Conservation (phyloP, 805 yeast genomes). For the Clavispora carvajalis region DNA sequence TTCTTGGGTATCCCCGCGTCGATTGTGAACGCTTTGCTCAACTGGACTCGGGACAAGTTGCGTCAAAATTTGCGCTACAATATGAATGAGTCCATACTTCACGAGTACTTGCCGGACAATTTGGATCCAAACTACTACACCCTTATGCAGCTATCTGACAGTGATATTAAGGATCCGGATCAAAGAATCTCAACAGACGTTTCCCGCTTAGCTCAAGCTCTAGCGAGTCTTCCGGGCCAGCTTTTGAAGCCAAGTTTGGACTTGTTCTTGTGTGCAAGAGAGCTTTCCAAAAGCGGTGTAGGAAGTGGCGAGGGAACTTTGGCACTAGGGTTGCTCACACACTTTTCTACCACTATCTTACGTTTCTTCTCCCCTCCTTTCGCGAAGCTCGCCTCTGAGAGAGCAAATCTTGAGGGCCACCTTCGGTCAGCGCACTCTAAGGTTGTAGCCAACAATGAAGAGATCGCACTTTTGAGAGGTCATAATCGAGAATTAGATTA, state of each 20-base stretch:
- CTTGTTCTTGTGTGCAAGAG: slow-evolving; percentile 72
- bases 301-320: slow-evolving; percentile 75
- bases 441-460: slow-evolving; percentile 74
- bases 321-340: slow-evolving; percentile 73
- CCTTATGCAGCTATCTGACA: slow-evolving; percentile 52
- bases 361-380: slow-evolving; percentile 85
- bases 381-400: slow-evolving; percentile 69
- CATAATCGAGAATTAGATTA: slow-evolving; percentile 72
- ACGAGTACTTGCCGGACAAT: slow-evolving; percentile 65
- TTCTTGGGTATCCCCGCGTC: slow-evolving; percentile 82
- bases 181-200: slow-evolving; percentile 81
- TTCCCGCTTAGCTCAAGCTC: slow-evolving; percentile 63
- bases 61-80: slow-evolving; percentile 56
- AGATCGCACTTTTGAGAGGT: slow-evolving; percentile 80
- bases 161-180: slow-evolving; percentile 64
- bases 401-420: slow-evolving; percentile 78
- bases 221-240: slow-evolving; percentile 76
- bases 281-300: slow-evolving; percentile 59
- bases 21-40: slow-evolving; percentile 64
- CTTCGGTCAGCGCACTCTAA: slow-evolving; percentile 80
- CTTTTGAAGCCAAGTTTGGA: slow-evolving; percentile 79
- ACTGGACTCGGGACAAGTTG: slow-evolving; percentile 54
- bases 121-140: slow-evolving; percentile 71
- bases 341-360: slow-evolving; percentile 68
- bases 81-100: slow-evolving; percentile 59